Conservation (phyloP, 2,329 filamentous ascomycete genomes). For the Stenocarpella maydis region DNA sequence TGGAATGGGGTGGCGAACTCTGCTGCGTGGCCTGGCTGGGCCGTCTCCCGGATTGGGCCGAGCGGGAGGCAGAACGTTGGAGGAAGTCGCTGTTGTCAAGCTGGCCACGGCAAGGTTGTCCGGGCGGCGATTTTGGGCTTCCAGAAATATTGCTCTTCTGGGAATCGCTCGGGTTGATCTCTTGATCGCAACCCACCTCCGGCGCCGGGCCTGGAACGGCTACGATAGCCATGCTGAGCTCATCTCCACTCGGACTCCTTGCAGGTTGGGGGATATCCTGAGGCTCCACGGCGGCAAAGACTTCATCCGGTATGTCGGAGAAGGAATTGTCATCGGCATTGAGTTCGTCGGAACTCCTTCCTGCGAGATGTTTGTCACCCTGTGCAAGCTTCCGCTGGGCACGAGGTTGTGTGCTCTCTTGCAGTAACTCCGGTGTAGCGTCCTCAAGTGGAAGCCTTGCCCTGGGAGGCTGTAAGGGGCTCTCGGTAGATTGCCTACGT, state of each 20-base stretch:
- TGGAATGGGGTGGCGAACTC: slow-evolving; percentile 39
- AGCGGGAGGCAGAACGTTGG: slow-evolving; percentile 27
- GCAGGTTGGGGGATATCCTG: slow-evolving; percentile 24
- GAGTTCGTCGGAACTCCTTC: slow-evolving; percentile 40
- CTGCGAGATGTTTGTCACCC: background rate
- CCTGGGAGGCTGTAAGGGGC: background rate
- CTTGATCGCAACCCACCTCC: background rate
- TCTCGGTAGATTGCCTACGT: slow-evolving; percentile 2
- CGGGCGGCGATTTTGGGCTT: slow-evolving; percentile 1
- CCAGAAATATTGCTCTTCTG: background rate
- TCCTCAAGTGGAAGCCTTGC: background rate
- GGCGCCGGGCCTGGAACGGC: slow-evolving; percentile 7
- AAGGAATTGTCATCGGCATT: slow-evolving; percentile 63
- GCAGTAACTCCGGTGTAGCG: background rate
- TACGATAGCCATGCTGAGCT: slow-evolving; percentile 44
- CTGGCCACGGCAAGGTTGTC: background rate
- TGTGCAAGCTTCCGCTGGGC: background rate
- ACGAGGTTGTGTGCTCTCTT: background rate
- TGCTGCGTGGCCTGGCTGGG: slow-evolving; percentile 36
- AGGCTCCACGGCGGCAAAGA: slow-evolving; percentile 55
- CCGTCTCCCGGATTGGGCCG: slow-evolving; percentile 26
- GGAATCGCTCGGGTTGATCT: background rate
- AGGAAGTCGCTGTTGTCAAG: slow-evolving; percentile 22
- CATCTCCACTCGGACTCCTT: slow-evolving; percentile 34
- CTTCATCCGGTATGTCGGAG: slow-evolving; percentile 61